A percentile compares a stretch with the other conserved stretches of the same genome.
phyloP scores from a whole-genome alignment of 768 basidiomycete species.

The Suillus spraguei region DNA sequence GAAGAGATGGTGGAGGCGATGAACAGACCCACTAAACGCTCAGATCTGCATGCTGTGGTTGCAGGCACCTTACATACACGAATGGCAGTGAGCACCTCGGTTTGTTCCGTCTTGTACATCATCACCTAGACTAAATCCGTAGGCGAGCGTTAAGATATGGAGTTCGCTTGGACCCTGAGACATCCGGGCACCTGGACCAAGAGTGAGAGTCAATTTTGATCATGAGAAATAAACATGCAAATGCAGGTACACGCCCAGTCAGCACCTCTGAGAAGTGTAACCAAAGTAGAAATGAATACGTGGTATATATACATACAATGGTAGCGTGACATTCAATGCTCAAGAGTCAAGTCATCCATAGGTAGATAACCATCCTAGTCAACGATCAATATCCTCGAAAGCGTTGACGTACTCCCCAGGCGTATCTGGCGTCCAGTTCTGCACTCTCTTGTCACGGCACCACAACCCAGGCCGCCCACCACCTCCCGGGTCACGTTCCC shows the following conservation, averaged over 20 bases:
- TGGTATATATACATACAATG: background rate
- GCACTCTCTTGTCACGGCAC: conserved; percentile 34
- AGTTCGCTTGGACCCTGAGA: background rate
- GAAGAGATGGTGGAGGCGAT: background rate
- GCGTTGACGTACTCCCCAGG: background rate
- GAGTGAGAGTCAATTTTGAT: background rate
- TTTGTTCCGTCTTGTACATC: background rate
- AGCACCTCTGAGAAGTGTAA: background rate
- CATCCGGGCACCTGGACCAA: background rate
- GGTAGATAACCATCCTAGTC: background rate
- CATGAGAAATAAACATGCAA: background rate
- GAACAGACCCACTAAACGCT: too few species aligned
- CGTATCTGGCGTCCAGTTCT: conserved; percentile 24
- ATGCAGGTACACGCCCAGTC: background rate
- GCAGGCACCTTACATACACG: background rate
- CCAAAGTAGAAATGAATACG: background rate
- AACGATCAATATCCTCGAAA: background rate
- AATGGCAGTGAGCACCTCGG: background rate
- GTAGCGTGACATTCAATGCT: background rate
- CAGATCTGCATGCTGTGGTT: background rate
- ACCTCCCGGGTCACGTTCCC: conserved; percentile 47
- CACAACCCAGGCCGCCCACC: conserved; percentile 41
- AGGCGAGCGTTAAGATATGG: background rate
- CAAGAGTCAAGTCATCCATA: background rate
- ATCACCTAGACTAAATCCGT: background rate